Evolutionary conservation across 345 rosid species (phyloP).

Genomic region (sweet orange (Citrus sinensis)): DVS_A1.0 CM039162.1:32061501-32062000

Average conservation of each 20-base stretch:
- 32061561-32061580: constrained; percentile 83
- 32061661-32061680: background rate
- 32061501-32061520: constrained; percentile 85
- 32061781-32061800: background rate
- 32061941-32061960: background rate
- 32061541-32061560: constrained; percentile 72
- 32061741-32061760: background rate
- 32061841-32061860: background rate
- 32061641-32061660: background rate
- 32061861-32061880: background rate
- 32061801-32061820: background rate
- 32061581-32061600: constrained; percentile 77
- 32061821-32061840: background rate
- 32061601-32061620: constrained; percentile 38
- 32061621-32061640: background rate
- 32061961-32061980: background rate
- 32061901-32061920: background rate
- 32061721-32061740: background rate
- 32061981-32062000: background rate
- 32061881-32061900: background rate
- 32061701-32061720: no score
- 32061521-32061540: constrained; percentile 71
- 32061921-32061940: background rate
- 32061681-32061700: background rate
- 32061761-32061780: background rate